Evolutionary conservation across 176 grass and related monocot genomes (phyloP).

Genomic region (Zoysia pacifica): DNA sequence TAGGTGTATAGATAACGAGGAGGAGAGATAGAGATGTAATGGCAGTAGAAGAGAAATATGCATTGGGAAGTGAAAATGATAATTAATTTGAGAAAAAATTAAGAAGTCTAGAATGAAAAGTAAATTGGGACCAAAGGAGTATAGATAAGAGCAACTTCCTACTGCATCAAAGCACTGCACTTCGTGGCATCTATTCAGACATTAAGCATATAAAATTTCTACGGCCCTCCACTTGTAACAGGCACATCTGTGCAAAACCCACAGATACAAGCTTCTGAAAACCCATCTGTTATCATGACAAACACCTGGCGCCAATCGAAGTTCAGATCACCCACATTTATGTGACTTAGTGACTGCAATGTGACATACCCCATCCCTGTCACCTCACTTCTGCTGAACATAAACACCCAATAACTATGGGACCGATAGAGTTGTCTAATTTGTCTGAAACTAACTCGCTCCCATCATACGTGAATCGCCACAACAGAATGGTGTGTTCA

Average conservation of each 20-base stretch:
- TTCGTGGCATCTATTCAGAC: not conserved
- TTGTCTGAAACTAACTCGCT: constrained; percentile 29
- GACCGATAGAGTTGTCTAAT: constrained; percentile 48
- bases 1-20: too few species aligned
- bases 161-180: not conserved
- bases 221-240: not conserved
- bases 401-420: constrained; percentile 45
- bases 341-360: constrained; percentile 29
- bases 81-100: too few species aligned
- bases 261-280: constrained; percentile 18
- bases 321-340: constrained; percentile 36
- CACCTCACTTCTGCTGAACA: constrained; percentile 31
- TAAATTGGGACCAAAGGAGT: too few species aligned
- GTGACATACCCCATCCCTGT: constrained; percentile 29
- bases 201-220: not conserved
- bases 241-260: not conserved
- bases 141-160: not conserved
- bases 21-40: too few species aligned
- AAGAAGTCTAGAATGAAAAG: too few species aligned
- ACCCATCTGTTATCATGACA: constrained; percentile 20
- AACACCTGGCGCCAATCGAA: constrained; percentile 46
- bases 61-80: too few species aligned
- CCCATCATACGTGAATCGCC: not conserved
- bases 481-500: not conserved
- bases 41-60: too few species aligned